These are phyloP conservation scores for Cicer pinnatifidum DNA, from an alignment of 306 rosid species.

Conservation along the genomic window DNA sequence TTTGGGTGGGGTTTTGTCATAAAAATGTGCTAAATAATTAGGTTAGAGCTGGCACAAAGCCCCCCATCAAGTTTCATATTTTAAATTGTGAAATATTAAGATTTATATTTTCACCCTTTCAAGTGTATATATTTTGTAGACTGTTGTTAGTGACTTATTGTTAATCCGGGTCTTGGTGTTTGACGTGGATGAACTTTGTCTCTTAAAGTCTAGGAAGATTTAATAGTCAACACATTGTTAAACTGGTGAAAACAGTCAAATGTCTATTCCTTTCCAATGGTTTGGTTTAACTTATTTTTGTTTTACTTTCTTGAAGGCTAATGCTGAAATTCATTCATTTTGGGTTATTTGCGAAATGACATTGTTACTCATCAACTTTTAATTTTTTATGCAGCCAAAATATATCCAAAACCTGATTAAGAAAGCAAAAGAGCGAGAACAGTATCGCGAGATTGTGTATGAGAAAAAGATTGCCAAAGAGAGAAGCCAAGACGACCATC, in stretches of 20 bases:
- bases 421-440: constrained; percentile 70
- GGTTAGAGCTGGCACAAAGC: too few species aligned
- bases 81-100: too few species aligned
- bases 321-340: constrained; percentile 5
- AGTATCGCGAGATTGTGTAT: constrained; percentile 70
- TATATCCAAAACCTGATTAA: constrained; percentile 65
- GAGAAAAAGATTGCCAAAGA: constrained; percentile 87
- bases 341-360: constrained; percentile 22
- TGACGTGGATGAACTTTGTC: not conserved
- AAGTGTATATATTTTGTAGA: not conserved
- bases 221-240: not conserved
- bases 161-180: constrained; percentile 15
- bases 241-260: constrained; percentile 18
- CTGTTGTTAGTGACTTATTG: not conserved
- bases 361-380: constrained; percentile 16
- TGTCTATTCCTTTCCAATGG: constrained; percentile 25
- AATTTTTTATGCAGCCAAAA: constrained; percentile 67
- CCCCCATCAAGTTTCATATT: too few species aligned
- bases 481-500: constrained; percentile 86
- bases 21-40: too few species aligned
- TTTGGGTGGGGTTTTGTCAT: too few species aligned
- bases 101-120: not conserved
- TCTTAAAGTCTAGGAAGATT: not conserved
- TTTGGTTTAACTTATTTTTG: constrained; percentile 23
- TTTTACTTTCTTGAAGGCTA: constrained; percentile 22